Base-by-base conservation (phyloP, 148 eudicot species). In the Euryodendron excelsum region DNA sequence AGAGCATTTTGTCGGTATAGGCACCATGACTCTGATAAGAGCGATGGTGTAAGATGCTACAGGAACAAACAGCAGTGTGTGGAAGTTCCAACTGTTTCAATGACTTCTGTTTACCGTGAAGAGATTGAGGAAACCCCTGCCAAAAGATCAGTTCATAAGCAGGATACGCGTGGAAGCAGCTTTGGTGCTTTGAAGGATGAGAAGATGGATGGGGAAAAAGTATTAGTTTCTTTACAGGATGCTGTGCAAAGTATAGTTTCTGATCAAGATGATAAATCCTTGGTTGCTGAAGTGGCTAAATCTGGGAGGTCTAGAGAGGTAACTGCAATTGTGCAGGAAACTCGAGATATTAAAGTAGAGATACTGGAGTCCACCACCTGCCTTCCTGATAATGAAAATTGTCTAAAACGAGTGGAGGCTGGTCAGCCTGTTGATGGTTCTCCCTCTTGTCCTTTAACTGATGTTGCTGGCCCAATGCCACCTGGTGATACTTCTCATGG, bases 1-100 rank as follows among this genome's bases (percentile, higher is more conserved):
- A 97, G 98, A 76, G 87, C 92, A 36, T 84, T 87, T 44, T 95
- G 99, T 80, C 92, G 93, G 68, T 95, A 85, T 83, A 14, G 83
- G 82, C 98, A 92, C 79, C 83, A 71, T 77, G 94, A 86, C 34
- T 72, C 79, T 34, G 84, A 80, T 30, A 93, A 73, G 81, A 74
- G 77, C 75, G 91, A 87, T 50, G 82, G 84, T 73, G 78, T 86
- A 44, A 85, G 89, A 83, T 82, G 73, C 27, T 47, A 81, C 77
- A 88, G 84, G 80, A 86, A 80, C 77, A 90, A 82, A 66, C 89
- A 77, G 64, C 80, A 77, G 74, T 75, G 77, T 41, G 44, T 25
- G 59, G 91, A 84, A 67, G 48, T n/a, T 64, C 75, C 81, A 47
- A 69, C 80, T 58, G 76, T 78, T 55, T 76, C 86, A 76, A 84